Base-by-base conservation (phyloP, 2,329 filamentous ascomycete genomes). In the Tolypocladium capitatum region DNA sequence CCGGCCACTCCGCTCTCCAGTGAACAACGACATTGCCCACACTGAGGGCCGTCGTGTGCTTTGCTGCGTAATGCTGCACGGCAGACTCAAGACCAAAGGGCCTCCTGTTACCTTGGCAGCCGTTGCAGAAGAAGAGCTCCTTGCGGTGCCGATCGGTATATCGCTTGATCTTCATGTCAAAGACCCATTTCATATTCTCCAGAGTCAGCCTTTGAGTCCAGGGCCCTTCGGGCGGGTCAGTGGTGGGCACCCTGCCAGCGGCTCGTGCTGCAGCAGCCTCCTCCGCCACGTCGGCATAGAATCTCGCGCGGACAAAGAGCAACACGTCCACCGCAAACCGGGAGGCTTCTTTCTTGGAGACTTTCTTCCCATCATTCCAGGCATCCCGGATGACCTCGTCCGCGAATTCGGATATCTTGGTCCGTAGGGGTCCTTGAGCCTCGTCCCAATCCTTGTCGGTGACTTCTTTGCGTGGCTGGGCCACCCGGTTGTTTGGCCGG, bases 111-210 rank as follows among this genome's bases (percentile, higher is more conserved):
- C 70, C 71, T 43, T 81, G 76, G 60, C 84, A 89, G 30, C 72
- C 76, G 55, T 79, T 81, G 67, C 86, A 92, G 49, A 85, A 73
- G 62, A 92, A 92, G 10, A 90, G 66, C 48, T 90, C 84, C 57
- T 81, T 84, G 55, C 80, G 73, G 55, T 75, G 73, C 42, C 70
- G 66, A 52, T 87, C 82, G 3, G 83, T 86, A 47, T 79, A 66
- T 24, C 79, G 78, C 58, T 81, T 86, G 59, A 92, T 73, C 61
- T 87, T 89, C 54, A 77, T 78, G 57, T 90, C 85, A 60, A 85
- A 90, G 30, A 90, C 70, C 80, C 83, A 91, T 63, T 85, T 90
- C 85, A 92, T 89, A 58, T 90, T 88, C 59, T 91, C 86, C 54
- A 92, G 66, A 1, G 82, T 84, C 46, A 91, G 69, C 58, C 74